These are phyloP conservation scores for Thyridium curvatum DNA, from an alignment of 2,329 filamentous ascomycete genomes.

Conservation along the genomic window DNA sequence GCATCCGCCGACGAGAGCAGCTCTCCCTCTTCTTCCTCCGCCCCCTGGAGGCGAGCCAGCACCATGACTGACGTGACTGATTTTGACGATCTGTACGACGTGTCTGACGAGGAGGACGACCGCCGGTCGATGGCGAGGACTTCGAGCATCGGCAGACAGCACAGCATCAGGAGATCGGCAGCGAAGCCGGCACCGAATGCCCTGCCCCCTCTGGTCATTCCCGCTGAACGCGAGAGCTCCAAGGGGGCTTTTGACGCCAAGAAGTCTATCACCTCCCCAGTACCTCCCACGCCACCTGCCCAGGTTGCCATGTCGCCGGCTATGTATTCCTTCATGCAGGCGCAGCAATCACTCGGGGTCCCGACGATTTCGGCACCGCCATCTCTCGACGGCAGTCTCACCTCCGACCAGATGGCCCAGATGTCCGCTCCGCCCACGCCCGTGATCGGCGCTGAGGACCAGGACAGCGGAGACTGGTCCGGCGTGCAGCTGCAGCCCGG, in stretches of 20 bases:
- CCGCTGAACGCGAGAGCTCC: slow-evolving; percentile 26
- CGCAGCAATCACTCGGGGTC: slow-evolving; percentile 55
- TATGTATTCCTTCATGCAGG: slow-evolving; percentile 63
- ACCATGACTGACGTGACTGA: slow-evolving; percentile 60
- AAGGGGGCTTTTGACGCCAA: slow-evolving; percentile 31
- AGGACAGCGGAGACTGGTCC: slow-evolving; percentile 59
- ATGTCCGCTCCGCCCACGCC: slow-evolving; percentile 78
- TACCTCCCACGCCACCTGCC: slow-evolving; percentile 57
- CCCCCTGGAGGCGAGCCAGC: slow-evolving; percentile 56
- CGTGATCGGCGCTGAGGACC: slow-evolving; percentile 53
- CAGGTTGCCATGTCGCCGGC: slow-evolving; percentile 71
- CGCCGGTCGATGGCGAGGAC: slow-evolving; percentile 36
- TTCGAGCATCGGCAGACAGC: slow-evolving; percentile 26
- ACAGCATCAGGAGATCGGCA: slow-evolving; percentile 22
- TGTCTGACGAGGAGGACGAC: slow-evolving; percentile 69
- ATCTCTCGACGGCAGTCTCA: slow-evolving; percentile 82
- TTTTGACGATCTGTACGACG: slow-evolving; percentile 83
- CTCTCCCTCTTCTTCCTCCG: slow-evolving; percentile 28
- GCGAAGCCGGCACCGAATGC: slow-evolving; percentile 24
- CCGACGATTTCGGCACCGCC: slow-evolving; percentile 76
- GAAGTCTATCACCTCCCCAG: slow-evolving; percentile 49
- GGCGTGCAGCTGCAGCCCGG: slow-evolving; percentile 72
- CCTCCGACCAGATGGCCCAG: slow-evolving; percentile 75
- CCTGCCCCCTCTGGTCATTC: slow-evolving; percentile 48
- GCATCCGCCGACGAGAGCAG: slow-evolving; percentile 35